phyloP scores from a whole-genome alignment of 2,329 filamentous ascomycete genomes.

The Chlorencoelia australis region DNA sequence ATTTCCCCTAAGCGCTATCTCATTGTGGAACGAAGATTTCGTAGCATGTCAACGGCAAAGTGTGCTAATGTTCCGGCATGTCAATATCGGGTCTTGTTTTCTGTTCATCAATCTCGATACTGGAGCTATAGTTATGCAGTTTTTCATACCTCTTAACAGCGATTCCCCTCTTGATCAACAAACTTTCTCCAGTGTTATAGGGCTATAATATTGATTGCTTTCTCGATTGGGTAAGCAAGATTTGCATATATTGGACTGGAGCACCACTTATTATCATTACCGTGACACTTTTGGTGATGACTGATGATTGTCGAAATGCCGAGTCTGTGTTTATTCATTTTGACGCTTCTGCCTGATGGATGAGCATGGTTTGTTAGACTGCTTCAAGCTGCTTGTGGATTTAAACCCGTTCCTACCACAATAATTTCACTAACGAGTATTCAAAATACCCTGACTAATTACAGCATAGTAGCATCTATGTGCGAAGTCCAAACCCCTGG shows the following conservation, averaged over 20 bases:
- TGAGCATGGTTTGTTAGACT: constrained; percentile 67
- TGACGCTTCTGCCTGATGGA: constrained; percentile 50
- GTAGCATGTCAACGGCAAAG: constrained; percentile 60
- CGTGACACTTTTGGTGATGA: constrained; percentile 46
- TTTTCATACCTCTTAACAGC: too few species aligned
- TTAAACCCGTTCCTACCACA: not conserved
- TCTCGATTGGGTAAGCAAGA: constrained; percentile 59
- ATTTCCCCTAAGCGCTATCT: constrained; percentile 54
- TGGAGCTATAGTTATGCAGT: too few species aligned
- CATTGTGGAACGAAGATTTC: constrained; percentile 60
- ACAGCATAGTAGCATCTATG: constrained; percentile 64
- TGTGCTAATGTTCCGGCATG: constrained; percentile 61
- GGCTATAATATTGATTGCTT: constrained; percentile 58
- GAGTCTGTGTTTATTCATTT: constrained; percentile 60
- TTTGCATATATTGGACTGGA: constrained; percentile 65
- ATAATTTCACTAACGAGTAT: constrained; percentile 11
- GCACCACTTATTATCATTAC: constrained; percentile 59
- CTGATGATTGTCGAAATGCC: constrained; percentile 44
- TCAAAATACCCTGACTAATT: constrained; percentile 52
- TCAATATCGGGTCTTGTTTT: too few species aligned
- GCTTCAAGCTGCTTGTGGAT: constrained; percentile 43
- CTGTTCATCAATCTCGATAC: too few species aligned
- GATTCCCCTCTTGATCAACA: too few species aligned
- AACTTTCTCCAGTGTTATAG: too few species aligned
- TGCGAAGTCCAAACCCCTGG: constrained; percentile 61